Percentiles rank a stretch among this genome's conserved stretches.
Conservation (phyloP, 306 rosid species). For the Pyrus pyrifolia region DNA sequence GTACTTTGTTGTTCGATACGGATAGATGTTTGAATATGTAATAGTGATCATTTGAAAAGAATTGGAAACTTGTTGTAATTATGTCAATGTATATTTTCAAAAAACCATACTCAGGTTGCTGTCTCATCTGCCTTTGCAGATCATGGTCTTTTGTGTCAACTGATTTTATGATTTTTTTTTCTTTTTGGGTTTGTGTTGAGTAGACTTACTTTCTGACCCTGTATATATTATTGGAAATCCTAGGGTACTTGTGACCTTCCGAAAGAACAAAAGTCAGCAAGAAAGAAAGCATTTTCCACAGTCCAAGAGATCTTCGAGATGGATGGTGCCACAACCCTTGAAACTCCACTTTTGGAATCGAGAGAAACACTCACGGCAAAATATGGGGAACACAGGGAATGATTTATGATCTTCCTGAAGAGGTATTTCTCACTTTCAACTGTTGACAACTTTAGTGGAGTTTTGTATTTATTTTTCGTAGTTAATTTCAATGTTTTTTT, state of each 20-base stretch:
- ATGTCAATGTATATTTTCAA: background rate
- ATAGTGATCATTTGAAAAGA: background rate
- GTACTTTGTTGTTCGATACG: background rate
- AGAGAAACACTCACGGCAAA: conserved; percentile 92
- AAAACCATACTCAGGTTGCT: too few species aligned
- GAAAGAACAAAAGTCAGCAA: conserved; percentile 83
- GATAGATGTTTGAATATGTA: background rate
- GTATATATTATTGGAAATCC: conserved; percentile 10
- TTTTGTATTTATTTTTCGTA: background rate
- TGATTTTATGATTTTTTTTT: background rate
- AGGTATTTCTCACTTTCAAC: conserved; percentile 39
- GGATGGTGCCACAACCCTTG: conserved; percentile 94
- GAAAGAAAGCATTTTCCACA: conserved; percentile 74
- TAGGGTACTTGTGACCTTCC: conserved; percentile 96
- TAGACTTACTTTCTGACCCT: conserved; percentile 27
- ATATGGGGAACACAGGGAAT: conserved; percentile 91
- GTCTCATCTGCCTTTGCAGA: background rate
- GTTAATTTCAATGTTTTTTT: background rate
- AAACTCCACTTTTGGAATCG: conserved; percentile 89
- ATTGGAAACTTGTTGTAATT: background rate
- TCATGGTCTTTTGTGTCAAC: background rate
- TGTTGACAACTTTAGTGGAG: background rate
- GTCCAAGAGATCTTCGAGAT: conserved; percentile 82
- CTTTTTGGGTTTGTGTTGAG: conserved; percentile 3
- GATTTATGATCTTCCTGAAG: conserved; percentile 93